phyloP scores from a whole-genome alignment of 257 asterid genomes.

The Solanum tarapatanum region DNA sequence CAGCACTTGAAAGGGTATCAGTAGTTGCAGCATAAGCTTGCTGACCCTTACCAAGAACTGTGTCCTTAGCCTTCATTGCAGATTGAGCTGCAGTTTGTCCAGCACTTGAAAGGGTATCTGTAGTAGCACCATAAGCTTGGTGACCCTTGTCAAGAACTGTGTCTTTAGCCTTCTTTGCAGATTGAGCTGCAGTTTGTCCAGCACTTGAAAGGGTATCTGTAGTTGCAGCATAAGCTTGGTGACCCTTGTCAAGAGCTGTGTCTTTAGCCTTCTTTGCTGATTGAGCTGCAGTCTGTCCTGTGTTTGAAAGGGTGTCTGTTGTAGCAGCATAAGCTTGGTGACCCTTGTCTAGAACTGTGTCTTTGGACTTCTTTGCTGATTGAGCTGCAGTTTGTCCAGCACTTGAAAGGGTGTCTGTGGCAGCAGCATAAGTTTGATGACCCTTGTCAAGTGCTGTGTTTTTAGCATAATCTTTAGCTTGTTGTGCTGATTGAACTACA shows the following conservation, averaged over 20 bases:
- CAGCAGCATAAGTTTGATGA: neutral
- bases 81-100: neutral
- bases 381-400: neutral
- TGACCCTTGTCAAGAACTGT: neutral
- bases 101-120: neutral
- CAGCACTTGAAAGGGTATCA: neutral
- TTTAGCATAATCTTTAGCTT: neutral
- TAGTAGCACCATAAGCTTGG: neutral
- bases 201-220: neutral
- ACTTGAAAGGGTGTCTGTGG: neutral
- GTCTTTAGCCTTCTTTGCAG: slow-evolving; percentile 5
- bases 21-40: neutral
- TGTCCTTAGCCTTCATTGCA: slow-evolving; percentile 15
- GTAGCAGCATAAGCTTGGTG: neutral
- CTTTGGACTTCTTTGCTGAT: neutral
- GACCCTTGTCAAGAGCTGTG: neutral
- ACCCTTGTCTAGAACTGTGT: neutral
- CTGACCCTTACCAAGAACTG: neutral
- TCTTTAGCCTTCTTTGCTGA: neutral
- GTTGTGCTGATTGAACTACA: neutral
- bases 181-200: neutral
- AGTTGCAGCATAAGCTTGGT: neutral
- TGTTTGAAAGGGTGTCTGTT: neutral
- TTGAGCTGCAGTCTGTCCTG: neutral
- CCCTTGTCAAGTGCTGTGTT: neutral